Conservation (phyloP, 805 yeast genomes). For the Lipomyces oligophaga region DNA sequence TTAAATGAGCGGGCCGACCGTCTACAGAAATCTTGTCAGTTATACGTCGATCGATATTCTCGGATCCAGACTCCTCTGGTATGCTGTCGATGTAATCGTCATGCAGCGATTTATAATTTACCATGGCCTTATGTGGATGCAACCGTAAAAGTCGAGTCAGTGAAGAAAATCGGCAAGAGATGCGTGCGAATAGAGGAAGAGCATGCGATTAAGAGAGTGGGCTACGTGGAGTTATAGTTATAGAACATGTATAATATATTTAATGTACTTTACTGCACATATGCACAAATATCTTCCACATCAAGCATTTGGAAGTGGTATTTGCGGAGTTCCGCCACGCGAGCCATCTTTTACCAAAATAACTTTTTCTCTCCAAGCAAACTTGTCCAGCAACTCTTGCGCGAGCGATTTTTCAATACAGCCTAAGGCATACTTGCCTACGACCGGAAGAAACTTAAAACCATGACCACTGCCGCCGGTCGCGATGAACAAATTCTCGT, state of each 20-base stretch:
- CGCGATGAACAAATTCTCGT: constrained; percentile 35
- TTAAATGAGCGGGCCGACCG: no score
- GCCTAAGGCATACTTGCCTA: constrained; percentile 38
- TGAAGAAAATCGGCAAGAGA: constrained; percentile 4
- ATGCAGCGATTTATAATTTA: constrained; percentile 32
- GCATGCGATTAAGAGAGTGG: not conserved
- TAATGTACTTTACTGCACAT: no score
- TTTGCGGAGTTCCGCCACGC: constrained; percentile 27
- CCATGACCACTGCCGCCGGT: constrained; percentile 42
- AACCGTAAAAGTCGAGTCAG: constrained; percentile 1
- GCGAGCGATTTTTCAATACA: constrained; percentile 33
- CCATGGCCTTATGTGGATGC: constrained; percentile 33
- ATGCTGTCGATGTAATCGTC: constrained; percentile 38
- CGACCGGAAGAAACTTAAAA: constrained; percentile 39
- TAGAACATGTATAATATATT: no score
- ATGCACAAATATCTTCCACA: not conserved
- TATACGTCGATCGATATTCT: constrained; percentile 5
- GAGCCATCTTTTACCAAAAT: constrained; percentile 9
- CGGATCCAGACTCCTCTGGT: constrained; percentile 1
- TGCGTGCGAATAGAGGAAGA: not conserved
- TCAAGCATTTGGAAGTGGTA: constrained; percentile 31
- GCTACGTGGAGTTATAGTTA: not conserved
- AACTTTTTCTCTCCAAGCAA: constrained; percentile 11
- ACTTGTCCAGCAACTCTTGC: constrained; percentile 10
- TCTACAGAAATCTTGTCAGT: no score